phyloP scores from a whole-genome alignment of 108 stramenopile genomes.

The Stephanodiscus triporus region DNA sequence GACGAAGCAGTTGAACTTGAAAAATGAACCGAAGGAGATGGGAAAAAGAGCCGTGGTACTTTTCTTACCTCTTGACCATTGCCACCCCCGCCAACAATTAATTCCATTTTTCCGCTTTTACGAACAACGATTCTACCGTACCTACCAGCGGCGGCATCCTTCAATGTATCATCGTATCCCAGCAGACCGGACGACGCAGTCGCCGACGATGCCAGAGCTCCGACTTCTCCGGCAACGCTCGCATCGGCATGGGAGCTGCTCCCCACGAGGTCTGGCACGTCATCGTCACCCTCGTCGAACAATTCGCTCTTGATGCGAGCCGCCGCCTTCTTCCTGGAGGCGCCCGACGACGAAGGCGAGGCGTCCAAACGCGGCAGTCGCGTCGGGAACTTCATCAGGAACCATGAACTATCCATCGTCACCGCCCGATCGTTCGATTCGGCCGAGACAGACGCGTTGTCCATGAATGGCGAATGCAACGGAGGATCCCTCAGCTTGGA shows the following conservation, averaged over 20 bases:
- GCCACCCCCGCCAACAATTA: constrained; percentile 66
- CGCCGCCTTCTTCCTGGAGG: constrained; percentile 7
- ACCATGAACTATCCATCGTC: constrained; percentile 34
- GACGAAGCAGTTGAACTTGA: no score
- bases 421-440: constrained; percentile 14
- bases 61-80: constrained; percentile 54
- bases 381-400: constrained; percentile 54
- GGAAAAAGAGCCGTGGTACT: not conserved
- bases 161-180: constrained; percentile 73
- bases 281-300: constrained; percentile 14
- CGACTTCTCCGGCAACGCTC: not conserved
- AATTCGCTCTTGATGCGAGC: constrained; percentile 41
- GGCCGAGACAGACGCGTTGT: constrained; percentile 18
- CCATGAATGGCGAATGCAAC: constrained; percentile 52
- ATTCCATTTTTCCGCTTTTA: constrained; percentile 82
- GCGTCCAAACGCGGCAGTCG: constrained; percentile 50
- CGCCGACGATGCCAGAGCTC: not conserved
- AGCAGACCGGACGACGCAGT: constrained; percentile 16
- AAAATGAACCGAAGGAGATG: no score
- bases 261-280: constrained; percentile 25
- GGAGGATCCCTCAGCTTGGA: constrained; percentile 36
- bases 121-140: constrained; percentile 80
- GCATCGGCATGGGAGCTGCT: constrained; percentile 19
- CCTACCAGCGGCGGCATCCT: constrained; percentile 57
- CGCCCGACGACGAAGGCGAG: constrained; percentile 8